A percentile compares a stretch with the other conserved stretches of the same genome.
Evolutionary conservation across 1,284 basidiomycete species (phyloP).

Genomic region (Marasmius fiardii): DNA sequence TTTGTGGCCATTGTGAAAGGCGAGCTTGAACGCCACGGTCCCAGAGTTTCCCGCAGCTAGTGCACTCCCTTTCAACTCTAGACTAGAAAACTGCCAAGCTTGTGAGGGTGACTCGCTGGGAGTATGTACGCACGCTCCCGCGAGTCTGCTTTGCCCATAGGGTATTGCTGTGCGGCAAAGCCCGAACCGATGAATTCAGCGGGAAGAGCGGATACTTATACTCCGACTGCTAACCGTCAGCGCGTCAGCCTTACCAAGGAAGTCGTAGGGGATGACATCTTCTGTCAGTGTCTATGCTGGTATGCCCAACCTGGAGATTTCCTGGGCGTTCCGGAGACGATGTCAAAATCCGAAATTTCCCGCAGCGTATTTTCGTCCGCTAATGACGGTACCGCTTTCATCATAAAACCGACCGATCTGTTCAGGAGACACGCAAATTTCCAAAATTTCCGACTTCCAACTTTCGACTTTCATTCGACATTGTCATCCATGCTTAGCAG

Average conservation of each 20-base stretch:
- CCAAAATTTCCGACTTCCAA: background rate
- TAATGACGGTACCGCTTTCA: background rate
- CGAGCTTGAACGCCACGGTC: background rate
- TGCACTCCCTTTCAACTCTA: too few relatives aligned
- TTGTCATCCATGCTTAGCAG: background rate
- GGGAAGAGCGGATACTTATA: too few relatives aligned
- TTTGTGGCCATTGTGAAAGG: conserved; percentile 14
- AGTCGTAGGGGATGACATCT: too few relatives aligned
- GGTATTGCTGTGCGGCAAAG: too few relatives aligned
- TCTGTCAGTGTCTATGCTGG: background rate
- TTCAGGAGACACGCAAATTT: background rate
- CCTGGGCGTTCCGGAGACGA: background rate
- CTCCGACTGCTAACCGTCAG: too few relatives aligned
- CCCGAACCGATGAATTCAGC: too few relatives aligned
- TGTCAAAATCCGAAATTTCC: conserved; percentile 1
- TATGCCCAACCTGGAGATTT: background rate
- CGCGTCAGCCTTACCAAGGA: too few relatives aligned
- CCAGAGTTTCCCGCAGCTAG: background rate
- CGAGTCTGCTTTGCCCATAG: too few relatives aligned
- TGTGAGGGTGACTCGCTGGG: too few relatives aligned
- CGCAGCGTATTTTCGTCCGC: background rate
- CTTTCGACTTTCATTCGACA: background rate
- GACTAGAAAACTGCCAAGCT: too few relatives aligned
- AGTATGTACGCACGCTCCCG: too few relatives aligned
- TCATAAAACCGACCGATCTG: background rate